Conservation (phyloP, 75 land plant species). For the Pseudotsuga menziesii region DNA sequence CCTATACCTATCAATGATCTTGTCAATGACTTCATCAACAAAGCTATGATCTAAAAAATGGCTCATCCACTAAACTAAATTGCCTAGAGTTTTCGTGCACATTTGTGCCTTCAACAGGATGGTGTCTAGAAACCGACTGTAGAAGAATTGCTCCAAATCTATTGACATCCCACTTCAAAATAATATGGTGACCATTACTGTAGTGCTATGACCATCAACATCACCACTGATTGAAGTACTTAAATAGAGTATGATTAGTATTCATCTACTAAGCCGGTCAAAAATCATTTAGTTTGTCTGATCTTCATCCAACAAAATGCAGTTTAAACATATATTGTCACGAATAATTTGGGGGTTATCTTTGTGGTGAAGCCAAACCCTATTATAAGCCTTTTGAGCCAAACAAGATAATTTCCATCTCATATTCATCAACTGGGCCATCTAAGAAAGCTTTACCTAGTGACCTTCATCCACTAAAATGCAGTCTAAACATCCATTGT, state of each 20-base stretch:
- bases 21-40: slow-evolving; percentile 51
- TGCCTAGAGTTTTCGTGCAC: slow-evolving; percentile 65
- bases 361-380: slow-evolving; percentile 85
- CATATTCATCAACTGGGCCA: slow-evolving; percentile 36
- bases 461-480: slow-evolving; percentile 76
- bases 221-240: slow-evolving; percentile 69
- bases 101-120: slow-evolving; percentile 41
- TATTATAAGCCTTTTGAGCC: slow-evolving; percentile 27
- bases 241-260: slow-evolving; percentile 28
- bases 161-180: slow-evolving; percentile 75
- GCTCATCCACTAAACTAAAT: slow-evolving; percentile 73
- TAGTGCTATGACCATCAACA: slow-evolving; percentile 78
- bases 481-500: slow-evolving; percentile 53
- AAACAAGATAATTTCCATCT: too few species aligned
- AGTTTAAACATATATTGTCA: slow-evolving; percentile 54
- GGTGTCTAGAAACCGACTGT: slow-evolving; percentile 70
- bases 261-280: slow-evolving; percentile 7
- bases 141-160: slow-evolving; percentile 83
- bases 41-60: slow-evolving; percentile 30
- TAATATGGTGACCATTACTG: slow-evolving; percentile 67
- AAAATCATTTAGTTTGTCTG: not conserved
- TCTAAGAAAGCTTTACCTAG: slow-evolving; percentile 68
- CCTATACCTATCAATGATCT: slow-evolving; percentile 30
- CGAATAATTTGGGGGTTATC: slow-evolving; percentile 69
- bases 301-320: slow-evolving; percentile 74